Evolutionary conservation across 2,329 filamentous ascomycete species (phyloP), one percentile per base, ranked within the genome.

Genomic region (Cladosporium sphaerospermum): DNA sequence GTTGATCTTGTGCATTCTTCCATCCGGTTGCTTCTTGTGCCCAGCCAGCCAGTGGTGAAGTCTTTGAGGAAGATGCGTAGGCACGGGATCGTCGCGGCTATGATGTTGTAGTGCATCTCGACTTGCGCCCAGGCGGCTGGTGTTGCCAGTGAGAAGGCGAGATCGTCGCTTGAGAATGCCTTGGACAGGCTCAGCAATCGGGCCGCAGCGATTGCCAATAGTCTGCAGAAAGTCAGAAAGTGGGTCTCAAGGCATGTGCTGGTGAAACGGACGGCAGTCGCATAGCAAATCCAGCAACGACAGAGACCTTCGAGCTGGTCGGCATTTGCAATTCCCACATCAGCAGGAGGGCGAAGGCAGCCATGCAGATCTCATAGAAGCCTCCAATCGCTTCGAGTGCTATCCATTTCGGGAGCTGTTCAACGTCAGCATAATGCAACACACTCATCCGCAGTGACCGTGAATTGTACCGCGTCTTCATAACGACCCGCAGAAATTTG

Each of bases 281-380:
- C 4, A 54, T 19, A 5, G 54, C 43, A 41, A 59, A 58, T 3
- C 52, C 58, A 13, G 56, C 16, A n/a, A 57, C 36, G 16, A 58
- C 53, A 8, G 37, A 42, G n/a, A 45, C 39, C 40, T 58, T 59
- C 3, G 52, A 47, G 18, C 48, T 45, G 31, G 16, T 37, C 2
- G 18, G 14, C 56, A 59, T 59, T 32, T 57, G 57, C 9, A 59
- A 19, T 36, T 47, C 44, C 28, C 51, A 46, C 9, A 59, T 45
- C 28, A 59, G 50, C 4, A 45, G 7, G 10, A 44, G 23, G 23
- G 23, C 23, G 23, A 28, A 28, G 4, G 23, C 23, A 28, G 23
- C 23, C 23, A 28, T 28, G 23, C 23, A 28, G 23, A 28, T 28
- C 23, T 28, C 23, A 28, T 28, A 28, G 23, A 28, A 28, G 4